Evolutionary conservation across 75 land plant genomes (phyloP), one percentile per base, ranked within the genome.

Genomic region (Azolla pinnata): DNA sequence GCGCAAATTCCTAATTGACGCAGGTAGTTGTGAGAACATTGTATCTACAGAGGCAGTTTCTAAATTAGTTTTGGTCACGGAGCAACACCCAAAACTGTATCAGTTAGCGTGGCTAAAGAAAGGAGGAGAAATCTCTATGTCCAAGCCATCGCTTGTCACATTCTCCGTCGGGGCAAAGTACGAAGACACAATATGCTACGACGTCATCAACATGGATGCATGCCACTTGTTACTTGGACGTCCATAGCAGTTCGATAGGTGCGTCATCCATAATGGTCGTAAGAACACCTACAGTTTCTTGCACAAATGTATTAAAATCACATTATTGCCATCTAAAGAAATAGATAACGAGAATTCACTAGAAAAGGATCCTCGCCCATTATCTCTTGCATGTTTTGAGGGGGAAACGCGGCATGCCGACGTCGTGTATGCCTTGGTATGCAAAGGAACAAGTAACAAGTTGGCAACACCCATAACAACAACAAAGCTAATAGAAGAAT

Each of bases 141-240:
- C n/a, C n/a, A n/a, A n/a, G n/a, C n/a, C n/a, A n/a, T n/a, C n/a
- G n/a, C n/a, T 38, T 14, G 14, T 38, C 14, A 7, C 42, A 7
- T 38, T 38, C 42, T 38, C 42, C 14, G 14, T 38, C 12, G 42
- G 12, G 12, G 7, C 42, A 38, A 38, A 38, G 42, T 65, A 65
- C 23, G 29, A 29, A 17, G 50, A 65, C 56, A 59, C 44, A 19
- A 40, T 48, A 19, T 57, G 52, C 29, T 57, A 61, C 46, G 53
- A 57, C 57, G 61, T 58, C 0, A 14, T 67, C 16, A 44, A 4
- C 26, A 67, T 67, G 35, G 69, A 67, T 67, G 54, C 54, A 16
- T 67, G 54, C 32, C 61, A 57, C 25, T 8, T 48, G 59, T 38
- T 67, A 20, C 47, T 57, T 23, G 53, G 60, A 12, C 20, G 54